Evolutionary conservation across 176 grass and related monocot species (phyloP).

Genomic region (Musa itinerans): DNA sequence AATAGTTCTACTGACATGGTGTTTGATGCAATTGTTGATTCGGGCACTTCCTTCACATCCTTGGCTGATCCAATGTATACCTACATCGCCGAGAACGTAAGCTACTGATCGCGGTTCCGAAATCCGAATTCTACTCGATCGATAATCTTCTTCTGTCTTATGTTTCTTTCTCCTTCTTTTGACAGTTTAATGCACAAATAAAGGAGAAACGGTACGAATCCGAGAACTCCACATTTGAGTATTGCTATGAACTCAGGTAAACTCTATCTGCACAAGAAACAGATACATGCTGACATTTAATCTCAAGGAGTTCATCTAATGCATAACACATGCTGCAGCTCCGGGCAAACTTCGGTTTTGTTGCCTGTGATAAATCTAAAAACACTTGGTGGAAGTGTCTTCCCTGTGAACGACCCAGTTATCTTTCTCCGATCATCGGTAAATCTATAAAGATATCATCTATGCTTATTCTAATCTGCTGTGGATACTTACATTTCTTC

Average conservation of each 20-base stretch:
- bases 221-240: constrained; percentile 48
- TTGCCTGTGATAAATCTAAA: constrained; percentile 50
- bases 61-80: constrained; percentile 75
- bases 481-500: constrained; percentile 14
- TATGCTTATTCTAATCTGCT: constrained; percentile 9
- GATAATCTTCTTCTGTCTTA: background rate
- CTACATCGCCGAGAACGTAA: constrained; percentile 52
- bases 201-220: constrained; percentile 21
- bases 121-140: background rate
- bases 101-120: constrained; percentile 6
- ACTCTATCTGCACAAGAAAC: constrained; percentile 9
- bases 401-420: constrained; percentile 50
- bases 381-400: constrained; percentile 53
- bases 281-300: constrained; percentile 1
- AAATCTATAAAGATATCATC: constrained; percentile 10
- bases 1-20: constrained; percentile 22
- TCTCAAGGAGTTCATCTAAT: constrained; percentile 10
- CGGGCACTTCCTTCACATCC: constrained; percentile 80
- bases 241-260: constrained; percentile 72
- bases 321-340: constrained; percentile 32
- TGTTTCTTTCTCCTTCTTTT: constrained; percentile 8
- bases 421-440: constrained; percentile 25
- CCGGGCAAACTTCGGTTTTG: constrained; percentile 17
- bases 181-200: constrained; percentile 64
- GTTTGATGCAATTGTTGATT: constrained; percentile 68